Evolutionary conservation across 164 flowering plant species (phyloP).

Genomic region (Berberis vulgaris): DNA sequence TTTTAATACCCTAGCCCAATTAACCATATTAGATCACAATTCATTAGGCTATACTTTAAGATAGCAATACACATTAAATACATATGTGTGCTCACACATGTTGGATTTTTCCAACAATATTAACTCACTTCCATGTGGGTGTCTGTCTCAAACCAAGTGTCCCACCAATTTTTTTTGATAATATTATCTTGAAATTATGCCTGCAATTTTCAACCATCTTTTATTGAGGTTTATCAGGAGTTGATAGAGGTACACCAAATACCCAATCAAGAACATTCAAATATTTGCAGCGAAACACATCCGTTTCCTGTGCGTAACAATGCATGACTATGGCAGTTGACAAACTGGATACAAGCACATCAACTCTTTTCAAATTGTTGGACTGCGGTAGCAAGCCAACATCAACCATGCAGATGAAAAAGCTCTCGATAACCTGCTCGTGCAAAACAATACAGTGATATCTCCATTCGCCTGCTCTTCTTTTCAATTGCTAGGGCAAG

Average conservation of each 20-base stretch:
- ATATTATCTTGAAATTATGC: no score
- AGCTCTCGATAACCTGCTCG: conserved; percentile 80
- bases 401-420: conserved; percentile 77
- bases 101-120: no score
- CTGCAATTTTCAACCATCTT: no score
- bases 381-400: conserved; percentile 53
- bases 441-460: conserved; percentile 86
- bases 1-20: no score
- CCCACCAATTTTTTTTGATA: no score
- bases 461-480: conserved; percentile 88
- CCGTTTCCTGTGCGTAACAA: conserved; percentile 87
- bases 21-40: no score
- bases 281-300: conserved; percentile 90
- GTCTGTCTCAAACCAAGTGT: no score
- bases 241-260: conserved; percentile 65
- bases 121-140: no score
- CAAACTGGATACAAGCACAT: conserved; percentile 76
- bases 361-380: conserved; percentile 58
- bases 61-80: no score
- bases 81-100: no score
- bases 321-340: conserved; percentile 97
- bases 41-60: no score
- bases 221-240: conserved; percentile 37
- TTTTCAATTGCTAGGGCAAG: conserved; percentile 89
- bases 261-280: conserved; percentile 98